Evolutionary conservation across 768 basidiomycete genomes (phyloP).

Genomic region (Psilocybe subaeruginosa): DNA sequence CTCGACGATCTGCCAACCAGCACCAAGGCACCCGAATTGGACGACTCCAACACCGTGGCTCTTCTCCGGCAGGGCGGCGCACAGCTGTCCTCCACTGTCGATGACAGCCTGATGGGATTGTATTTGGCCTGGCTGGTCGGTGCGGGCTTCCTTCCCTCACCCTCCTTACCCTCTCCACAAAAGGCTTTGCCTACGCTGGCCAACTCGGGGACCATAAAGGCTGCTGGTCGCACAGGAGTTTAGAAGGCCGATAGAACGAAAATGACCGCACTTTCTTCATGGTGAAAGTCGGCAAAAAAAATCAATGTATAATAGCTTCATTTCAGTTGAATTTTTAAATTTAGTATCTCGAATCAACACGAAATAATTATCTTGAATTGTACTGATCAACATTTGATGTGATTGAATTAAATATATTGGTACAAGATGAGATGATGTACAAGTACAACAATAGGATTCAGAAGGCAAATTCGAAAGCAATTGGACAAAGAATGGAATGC

Average conservation of each 20-base stretch:
- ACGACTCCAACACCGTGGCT: constrained; percentile 80
- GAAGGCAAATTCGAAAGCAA: too few species aligned
- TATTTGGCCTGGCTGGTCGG: constrained; percentile 93
- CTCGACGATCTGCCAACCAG: constrained; percentile 96
- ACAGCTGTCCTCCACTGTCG: constrained; percentile 60
- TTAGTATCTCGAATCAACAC: too few species aligned
- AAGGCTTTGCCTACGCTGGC: constrained; percentile 54
- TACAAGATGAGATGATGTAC: not conserved
- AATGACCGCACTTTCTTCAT: too few species aligned
- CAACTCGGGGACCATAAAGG: constrained; percentile 47
- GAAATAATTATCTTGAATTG: too few species aligned
- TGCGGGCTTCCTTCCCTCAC: constrained; percentile 76
- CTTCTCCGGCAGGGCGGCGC: constrained; percentile 51
- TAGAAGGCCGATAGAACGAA: constrained; percentile 23
- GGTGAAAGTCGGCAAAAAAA: not conserved
- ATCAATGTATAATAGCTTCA: not conserved
- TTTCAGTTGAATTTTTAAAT: too few species aligned
- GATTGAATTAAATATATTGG: too few species aligned
- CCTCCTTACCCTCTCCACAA: constrained; percentile 38
- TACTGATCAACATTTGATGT: too few species aligned
- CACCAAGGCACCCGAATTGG: constrained; percentile 90
- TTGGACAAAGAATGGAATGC: too few species aligned
- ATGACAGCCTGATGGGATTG: constrained; percentile 74
- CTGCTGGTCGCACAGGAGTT: constrained; percentile 70
- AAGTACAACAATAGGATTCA: not conserved